These are phyloP conservation scores for Xylariaceae sp. DNA, from an alignment of 2,329 filamentous ascomycete genomes.

Conservation along the genomic window DNA sequence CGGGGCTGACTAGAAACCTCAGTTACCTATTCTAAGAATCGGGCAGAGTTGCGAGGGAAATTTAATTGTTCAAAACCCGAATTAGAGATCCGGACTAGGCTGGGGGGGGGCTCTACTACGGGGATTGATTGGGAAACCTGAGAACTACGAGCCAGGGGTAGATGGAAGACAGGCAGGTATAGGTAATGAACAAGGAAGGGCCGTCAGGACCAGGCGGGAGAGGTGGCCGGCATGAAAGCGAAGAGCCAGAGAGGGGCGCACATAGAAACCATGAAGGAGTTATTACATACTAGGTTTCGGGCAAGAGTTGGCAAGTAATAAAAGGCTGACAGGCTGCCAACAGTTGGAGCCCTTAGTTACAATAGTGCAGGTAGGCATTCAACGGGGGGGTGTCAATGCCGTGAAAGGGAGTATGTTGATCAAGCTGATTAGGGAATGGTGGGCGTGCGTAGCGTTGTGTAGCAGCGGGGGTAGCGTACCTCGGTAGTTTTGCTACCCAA, in stretches of 20 bases:
- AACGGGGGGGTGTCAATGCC: neutral
- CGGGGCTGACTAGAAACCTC: conserved; percentile 37
- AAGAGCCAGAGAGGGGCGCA: conserved; percentile 8
- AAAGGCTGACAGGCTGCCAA: conserved; percentile 6
- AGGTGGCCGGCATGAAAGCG: conserved; percentile 13
- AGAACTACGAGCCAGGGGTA: conserved; percentile 10
- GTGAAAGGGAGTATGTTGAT: neutral
- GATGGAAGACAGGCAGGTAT: conserved; percentile 1
- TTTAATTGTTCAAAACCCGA: conserved; percentile 36
- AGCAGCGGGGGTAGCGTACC: too few species aligned
- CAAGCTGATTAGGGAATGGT: too few species aligned
- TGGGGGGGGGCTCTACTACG: conserved; percentile 23
- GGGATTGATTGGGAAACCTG: conserved; percentile 24
- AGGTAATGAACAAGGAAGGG: neutral
- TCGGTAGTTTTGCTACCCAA: too few species aligned
- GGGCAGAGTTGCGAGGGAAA: conserved; percentile 38
- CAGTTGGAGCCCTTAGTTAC: neutral
- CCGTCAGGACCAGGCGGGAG: conserved; percentile 1
- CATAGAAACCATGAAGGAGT: conserved; percentile 15
- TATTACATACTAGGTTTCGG: conserved; percentile 22
- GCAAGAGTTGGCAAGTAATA: conserved; percentile 22
- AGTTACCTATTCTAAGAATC: conserved; percentile 18
- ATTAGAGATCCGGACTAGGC: conserved; percentile 37
- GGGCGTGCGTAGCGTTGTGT: too few species aligned
- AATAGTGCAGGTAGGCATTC: neutral